These are phyloP conservation scores for Aspergillus cavernicola DNA, from an alignment of 495 filamentous ascomycete genomes.

Conservation along the genomic window DNA sequence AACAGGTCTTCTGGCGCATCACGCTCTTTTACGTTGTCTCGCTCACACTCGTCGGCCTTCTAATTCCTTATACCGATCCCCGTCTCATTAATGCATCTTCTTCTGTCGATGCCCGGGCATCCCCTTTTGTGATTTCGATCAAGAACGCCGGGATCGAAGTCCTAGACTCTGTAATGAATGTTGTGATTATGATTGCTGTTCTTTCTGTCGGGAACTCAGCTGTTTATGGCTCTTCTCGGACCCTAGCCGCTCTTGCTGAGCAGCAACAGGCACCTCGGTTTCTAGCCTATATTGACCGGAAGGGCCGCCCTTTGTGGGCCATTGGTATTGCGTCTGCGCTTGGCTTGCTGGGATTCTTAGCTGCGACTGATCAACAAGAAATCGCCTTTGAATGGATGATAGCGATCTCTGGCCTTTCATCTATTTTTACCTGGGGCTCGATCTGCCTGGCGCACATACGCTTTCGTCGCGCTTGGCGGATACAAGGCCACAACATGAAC, in stretches of 20 bases:
- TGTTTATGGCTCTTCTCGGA: conserved; percentile 83
- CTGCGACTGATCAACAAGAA: conserved; percentile 59
- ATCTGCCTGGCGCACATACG: conserved; percentile 89
- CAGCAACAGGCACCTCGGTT: conserved; percentile 76
- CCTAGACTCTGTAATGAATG: conserved; percentile 82
- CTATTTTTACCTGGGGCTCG: conserved; percentile 90
- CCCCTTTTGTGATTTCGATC: conserved; percentile 89
- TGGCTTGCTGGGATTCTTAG: conserved; percentile 76
- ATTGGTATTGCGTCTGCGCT: conserved; percentile 65
- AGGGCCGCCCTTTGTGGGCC: conserved; percentile 73
- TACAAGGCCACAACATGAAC: conserved; percentile 63
- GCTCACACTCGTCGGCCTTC: conserved; percentile 66
- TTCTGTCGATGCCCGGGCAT: conserved; percentile 65
- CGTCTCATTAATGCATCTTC: conserved; percentile 54
- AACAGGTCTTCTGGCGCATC: conserved; percentile 96
- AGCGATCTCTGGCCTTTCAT: conserved; percentile 81
- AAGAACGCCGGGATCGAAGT: conserved; percentile 70
- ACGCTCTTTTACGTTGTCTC: conserved; percentile 80
- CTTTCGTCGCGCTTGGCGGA: conserved; percentile 76
- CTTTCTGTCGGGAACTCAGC: conserved; percentile 84
- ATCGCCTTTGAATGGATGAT: conserved; percentile 84
- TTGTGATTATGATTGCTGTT: conserved; percentile 83
- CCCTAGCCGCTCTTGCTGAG: conserved; percentile 80
- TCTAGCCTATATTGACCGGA: conserved; percentile 77
- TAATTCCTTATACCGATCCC: conserved; percentile 65